Percentiles rank a stretch among this genome's conserved stretches.
phyloP scores from a whole-genome alignment of 441 rosid genomes.

The Flueggea neowawraea region DNA sequence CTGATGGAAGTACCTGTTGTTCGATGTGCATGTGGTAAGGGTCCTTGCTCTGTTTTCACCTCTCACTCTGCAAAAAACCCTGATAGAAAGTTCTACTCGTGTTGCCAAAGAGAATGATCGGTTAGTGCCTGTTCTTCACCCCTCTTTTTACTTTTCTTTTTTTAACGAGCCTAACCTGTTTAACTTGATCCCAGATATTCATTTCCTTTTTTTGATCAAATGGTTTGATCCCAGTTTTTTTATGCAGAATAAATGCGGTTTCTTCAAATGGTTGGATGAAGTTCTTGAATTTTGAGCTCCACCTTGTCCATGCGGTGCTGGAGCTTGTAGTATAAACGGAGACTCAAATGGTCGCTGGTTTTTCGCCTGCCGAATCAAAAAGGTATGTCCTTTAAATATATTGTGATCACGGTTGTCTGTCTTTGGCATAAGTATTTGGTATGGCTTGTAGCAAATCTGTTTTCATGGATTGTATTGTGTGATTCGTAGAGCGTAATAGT shows the following conservation, averaged over 20 bases:
- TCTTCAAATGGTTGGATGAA: conserved; percentile 40
- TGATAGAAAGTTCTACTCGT: conserved; percentile 28
- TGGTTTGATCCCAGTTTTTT: too few relatives aligned
- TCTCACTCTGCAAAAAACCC: conserved; percentile 20
- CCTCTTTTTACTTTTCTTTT: neutral
- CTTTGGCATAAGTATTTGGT: too few relatives aligned
- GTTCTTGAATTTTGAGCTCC: conserved; percentile 11
- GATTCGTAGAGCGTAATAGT: too few relatives aligned
- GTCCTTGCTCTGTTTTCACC: conserved; percentile 21
- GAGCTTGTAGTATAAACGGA: conserved; percentile 21
- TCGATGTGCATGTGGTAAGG: conserved; percentile 30
- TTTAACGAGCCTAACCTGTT: too few relatives aligned
- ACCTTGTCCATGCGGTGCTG: conserved; percentile 45
- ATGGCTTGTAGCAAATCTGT: too few relatives aligned
- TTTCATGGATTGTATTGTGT: too few relatives aligned
- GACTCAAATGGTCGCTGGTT: conserved; percentile 16
- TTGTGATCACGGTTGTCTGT: too few relatives aligned
- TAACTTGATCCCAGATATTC: too few relatives aligned
- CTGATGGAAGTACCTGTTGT: conserved; percentile 15
- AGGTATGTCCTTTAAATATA: conserved; percentile 15
- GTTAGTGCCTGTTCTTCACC: neutral
- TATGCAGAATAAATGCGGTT: conserved; percentile 9
- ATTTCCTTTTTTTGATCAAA: neutral
- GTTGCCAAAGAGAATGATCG: neutral
- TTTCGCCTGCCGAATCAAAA: conserved; percentile 32